Conservation (phyloP, 306 rosid genomes). For the Trichosanthes truncata region DNA sequence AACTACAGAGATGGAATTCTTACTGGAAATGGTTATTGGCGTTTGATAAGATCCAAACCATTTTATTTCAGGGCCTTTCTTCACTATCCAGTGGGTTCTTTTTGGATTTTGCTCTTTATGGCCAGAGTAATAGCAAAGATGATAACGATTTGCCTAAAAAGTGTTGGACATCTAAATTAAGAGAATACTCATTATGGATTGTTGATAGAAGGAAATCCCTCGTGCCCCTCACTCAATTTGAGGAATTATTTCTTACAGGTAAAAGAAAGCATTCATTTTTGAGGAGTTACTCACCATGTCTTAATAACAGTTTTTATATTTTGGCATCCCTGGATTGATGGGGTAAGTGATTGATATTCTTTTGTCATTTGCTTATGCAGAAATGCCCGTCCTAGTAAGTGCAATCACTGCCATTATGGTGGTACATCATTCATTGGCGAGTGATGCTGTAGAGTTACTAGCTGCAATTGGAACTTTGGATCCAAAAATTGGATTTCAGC, state of each 20-base stretch:
- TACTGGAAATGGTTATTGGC: slow-evolving; percentile 10
- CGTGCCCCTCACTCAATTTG: slow-evolving; percentile 38
- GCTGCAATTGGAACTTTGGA: slow-evolving; percentile 65
- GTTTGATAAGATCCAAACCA: slow-evolving; percentile 13
- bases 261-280: slow-evolving; percentile 13
- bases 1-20: not conserved
- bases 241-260: slow-evolving; percentile 63
- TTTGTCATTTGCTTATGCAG: slow-evolving; percentile 30
- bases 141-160: slow-evolving; percentile 25
- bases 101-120: slow-evolving; percentile 33
- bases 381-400: slow-evolving; percentile 54
- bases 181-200: slow-evolving; percentile 45
- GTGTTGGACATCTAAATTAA: slow-evolving; percentile 61
- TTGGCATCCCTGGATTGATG: not conserved
- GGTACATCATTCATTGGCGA: slow-evolving; percentile 53
- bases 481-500: slow-evolving; percentile 72
- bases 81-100: slow-evolving; percentile 38
- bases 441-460: slow-evolving; percentile 54
- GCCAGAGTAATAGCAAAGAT: slow-evolving; percentile 23
- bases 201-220: slow-evolving; percentile 53
- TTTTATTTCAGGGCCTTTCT: slow-evolving; percentile 51
- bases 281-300: slow-evolving; percentile 6
- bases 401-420: slow-evolving; percentile 58
- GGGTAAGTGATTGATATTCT: not conserved
- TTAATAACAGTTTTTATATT: not conserved